Evolutionary conservation across 352 stramenopile genomes (phyloP).

Genomic region (Lagenidium sp.): DNA sequence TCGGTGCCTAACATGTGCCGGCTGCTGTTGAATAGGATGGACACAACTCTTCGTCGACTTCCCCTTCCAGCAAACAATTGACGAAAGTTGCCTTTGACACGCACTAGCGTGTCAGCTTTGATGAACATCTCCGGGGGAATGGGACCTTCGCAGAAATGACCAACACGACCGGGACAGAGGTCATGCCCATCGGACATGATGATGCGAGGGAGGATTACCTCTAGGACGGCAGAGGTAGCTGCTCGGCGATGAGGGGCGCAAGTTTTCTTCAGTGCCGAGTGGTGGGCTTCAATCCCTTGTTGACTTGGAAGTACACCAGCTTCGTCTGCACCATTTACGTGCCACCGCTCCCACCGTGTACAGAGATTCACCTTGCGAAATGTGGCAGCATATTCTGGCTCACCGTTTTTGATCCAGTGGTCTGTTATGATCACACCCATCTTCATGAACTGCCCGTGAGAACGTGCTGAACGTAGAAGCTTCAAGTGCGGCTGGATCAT

Average conservation of each 20-base stretch:
- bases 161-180: not conserved
- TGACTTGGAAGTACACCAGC: not conserved
- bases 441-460: slow-evolving; percentile 5
- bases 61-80: too few relatives aligned
- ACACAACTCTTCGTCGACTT: too few relatives aligned
- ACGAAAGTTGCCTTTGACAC: too few relatives aligned
- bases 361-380: not conserved
- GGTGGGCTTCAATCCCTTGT: slow-evolving; percentile 5
- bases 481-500: slow-evolving; percentile 3
- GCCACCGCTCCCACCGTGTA: not conserved
- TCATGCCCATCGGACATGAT: not conserved
- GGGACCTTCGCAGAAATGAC: not conserved
- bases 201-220: not conserved
- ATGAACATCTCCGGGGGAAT: not conserved
- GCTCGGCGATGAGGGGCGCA: slow-evolving; percentile 3
- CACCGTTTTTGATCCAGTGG: not conserved
- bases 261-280: slow-evolving; percentile 5
- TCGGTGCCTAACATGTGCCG: too few relatives aligned
- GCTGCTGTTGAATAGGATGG: too few relatives aligned
- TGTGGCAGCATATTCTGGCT: not conserved
- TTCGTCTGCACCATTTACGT: not conserved
- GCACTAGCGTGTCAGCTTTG: not conserved
- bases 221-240: slow-evolving; percentile 1
- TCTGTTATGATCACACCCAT: not conserved
- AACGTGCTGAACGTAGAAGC: not conserved